Evolutionary conservation across 2,329 filamentous ascomycete species (phyloP).

Genomic region (Cordyceps cicadae): DNA sequence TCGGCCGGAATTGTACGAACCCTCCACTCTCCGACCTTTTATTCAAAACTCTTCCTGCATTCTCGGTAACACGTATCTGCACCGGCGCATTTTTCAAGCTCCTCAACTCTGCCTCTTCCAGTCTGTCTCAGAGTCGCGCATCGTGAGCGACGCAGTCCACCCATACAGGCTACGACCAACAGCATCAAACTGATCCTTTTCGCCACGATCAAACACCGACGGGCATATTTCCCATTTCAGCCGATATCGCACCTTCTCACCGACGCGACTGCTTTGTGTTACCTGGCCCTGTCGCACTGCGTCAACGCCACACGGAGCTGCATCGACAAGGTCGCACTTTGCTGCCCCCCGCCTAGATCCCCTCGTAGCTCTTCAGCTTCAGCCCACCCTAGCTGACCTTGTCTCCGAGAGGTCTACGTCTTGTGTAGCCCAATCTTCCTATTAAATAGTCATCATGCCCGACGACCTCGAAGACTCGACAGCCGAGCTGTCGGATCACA

Average conservation of each 20-base stretch:
- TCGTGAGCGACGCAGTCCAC: neutral
- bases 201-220: neutral
- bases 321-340: neutral
- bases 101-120: neutral
- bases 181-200: neutral
- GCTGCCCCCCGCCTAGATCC: neutral
- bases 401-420: neutral
- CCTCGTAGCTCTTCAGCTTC: neutral
- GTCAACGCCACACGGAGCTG: neutral
- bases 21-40: neutral
- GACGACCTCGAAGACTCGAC: slow-evolving; percentile 45
- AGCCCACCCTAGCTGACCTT: neutral
- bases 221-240: neutral
- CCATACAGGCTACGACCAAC: neutral
- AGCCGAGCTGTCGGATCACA: slow-evolving; percentile 48
- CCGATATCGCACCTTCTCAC: slow-evolving; percentile 1
- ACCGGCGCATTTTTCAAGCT: neutral
- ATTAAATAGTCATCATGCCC: slow-evolving; percentile 40
- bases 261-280: neutral
- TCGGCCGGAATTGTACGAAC: neutral
- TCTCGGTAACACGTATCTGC: neutral
- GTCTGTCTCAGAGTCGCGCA: neutral
- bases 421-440: slow-evolving; percentile 3
- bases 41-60: neutral
- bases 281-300: neutral